Evolutionary conservation across 306 rosid species (phyloP), one percentile per base, ranked within the genome.

Genomic region (Hylodesmum podocarpum): DNA sequence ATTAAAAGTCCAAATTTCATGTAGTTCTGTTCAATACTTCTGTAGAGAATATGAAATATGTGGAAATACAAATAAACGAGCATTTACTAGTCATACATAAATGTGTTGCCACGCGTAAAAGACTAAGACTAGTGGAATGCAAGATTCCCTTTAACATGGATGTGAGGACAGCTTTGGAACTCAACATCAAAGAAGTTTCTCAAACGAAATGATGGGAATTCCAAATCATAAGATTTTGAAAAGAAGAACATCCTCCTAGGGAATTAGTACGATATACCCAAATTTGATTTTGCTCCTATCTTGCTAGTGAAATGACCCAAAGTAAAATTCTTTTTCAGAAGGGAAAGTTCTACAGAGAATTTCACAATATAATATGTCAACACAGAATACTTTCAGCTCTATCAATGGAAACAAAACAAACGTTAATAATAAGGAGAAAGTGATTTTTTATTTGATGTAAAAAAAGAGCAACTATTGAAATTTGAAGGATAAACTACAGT

Each of bases 221-320:
- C 72, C 63, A 54, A 67, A 83, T 83, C 62, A 83, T 83, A 21
- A 34, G 80, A 36, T 36, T 65, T 82, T 78, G 74, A 79, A 83
- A 68, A 43, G 72, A 40, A 74, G 16, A 67, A 68, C 10, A 51
- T 5, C 28, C 19, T 50, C 55, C 18, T n/a, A 70, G 55, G 72
- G 21, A 22, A 33, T 29, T 9, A 36, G 77, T 28, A 53, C 80
- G n/a, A 34, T 77, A 55, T 66, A 76, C 72, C 55, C 51, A 41
- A 6, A 11, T 74, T 68, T 49, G 19, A 10, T 59, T 69, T 41
- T 76, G 53, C 73, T 59, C 31, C 59, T 19, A 46, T 43, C 76
- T 19, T 36, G 18, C 61, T 12, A 24, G 12, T 46, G 51, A 66
- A 72, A 49, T 72, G 53, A 55, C 76, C 15, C 12, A 16, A 24